Conservation (phyloP, 768 basidiomycete species). For the Tulasnella sp. region DNA sequence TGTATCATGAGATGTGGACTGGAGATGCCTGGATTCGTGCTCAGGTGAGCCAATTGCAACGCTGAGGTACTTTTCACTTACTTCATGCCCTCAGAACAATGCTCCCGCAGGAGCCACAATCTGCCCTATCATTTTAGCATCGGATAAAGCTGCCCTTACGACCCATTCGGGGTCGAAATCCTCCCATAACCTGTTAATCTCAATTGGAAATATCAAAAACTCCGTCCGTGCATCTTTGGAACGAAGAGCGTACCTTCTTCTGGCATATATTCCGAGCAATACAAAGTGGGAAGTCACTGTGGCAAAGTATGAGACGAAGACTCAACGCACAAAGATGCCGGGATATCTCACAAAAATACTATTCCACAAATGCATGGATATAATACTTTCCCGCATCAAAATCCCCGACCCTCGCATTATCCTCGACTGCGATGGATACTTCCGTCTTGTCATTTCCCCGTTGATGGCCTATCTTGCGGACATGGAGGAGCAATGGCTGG, state of each 20-base stretch:
- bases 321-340: slow-evolving; percentile 27
- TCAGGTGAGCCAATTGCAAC: too few species aligned
- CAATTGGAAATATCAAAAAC: slow-evolving; percentile 46
- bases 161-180: slow-evolving; percentile 42
- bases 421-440: slow-evolving; percentile 40
- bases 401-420: slow-evolving; percentile 39
- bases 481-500: background rate
- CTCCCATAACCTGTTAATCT: slow-evolving; percentile 48
- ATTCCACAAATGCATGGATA: slow-evolving; percentile 43
- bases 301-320: too few species aligned
- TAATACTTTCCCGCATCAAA: slow-evolving; percentile 39
- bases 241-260: slow-evolving; percentile 38
- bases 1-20: too few species aligned
- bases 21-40: too few species aligned
- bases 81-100: slow-evolving; percentile 1
- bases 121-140: slow-evolving; percentile 46
- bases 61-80: background rate
- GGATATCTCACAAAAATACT: slow-evolving; percentile 33
- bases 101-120: slow-evolving; percentile 37
- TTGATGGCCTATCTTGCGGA: slow-evolving; percentile 38
- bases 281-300: slow-evolving; percentile 39
- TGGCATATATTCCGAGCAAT: slow-evolving; percentile 43
- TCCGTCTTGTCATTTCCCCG: slow-evolving; percentile 41
- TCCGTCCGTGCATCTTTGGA: slow-evolving; percentile 41
- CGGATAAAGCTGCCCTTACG: slow-evolving; percentile 46